phyloP scores from a whole-genome alignment of 169 alveolate species.

The Cryptosporidium muris region DNA sequence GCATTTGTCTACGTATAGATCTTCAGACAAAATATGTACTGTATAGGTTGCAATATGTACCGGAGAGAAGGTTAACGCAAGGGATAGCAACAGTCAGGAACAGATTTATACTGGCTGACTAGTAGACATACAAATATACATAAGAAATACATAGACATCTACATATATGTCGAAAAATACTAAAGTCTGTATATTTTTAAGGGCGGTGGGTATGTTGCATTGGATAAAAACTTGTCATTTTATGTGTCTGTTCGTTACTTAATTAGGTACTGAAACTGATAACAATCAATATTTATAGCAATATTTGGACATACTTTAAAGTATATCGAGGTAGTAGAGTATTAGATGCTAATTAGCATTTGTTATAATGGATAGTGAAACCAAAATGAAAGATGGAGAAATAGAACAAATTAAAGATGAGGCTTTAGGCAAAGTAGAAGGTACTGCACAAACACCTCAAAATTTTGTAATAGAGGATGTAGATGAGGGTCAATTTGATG shows the following conservation, averaged over 20 bases:
- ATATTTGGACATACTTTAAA: conserved; percentile 11
- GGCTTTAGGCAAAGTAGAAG: conserved; percentile 45
- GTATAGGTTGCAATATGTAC: conserved; percentile 12
- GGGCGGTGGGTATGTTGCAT: conserved; percentile 68
- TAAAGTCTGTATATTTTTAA: conserved; percentile 9
- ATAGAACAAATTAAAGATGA: conserved; percentile 64
- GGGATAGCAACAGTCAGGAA: conserved; percentile 62
- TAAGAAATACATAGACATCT: conserved; percentile 70
- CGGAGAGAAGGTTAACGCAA: conserved; percentile 70
- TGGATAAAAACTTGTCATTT: conserved; percentile 64
- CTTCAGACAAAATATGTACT: conserved; percentile 33
- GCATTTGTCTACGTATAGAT: conserved; percentile 70
- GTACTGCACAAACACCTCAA: conserved; percentile 40
- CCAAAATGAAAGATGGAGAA: conserved; percentile 50
- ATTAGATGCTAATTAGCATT: conserved; percentile 31
- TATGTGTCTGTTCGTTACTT: conserved; percentile 42
- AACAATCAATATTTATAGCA: not conserved
- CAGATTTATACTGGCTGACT: conserved; percentile 53
- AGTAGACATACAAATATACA: conserved; percentile 68
- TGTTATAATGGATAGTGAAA: conserved; percentile 71
- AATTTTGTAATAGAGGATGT: conserved; percentile 61
- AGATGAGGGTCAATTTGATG: conserved; percentile 59
- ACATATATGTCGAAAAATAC: conserved; percentile 62
- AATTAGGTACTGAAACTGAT: not conserved
- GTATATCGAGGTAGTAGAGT: not conserved